Evolutionary conservation across 345 rosid genomes (phyloP).

Genomic region (Aegle marmelos): DNA sequence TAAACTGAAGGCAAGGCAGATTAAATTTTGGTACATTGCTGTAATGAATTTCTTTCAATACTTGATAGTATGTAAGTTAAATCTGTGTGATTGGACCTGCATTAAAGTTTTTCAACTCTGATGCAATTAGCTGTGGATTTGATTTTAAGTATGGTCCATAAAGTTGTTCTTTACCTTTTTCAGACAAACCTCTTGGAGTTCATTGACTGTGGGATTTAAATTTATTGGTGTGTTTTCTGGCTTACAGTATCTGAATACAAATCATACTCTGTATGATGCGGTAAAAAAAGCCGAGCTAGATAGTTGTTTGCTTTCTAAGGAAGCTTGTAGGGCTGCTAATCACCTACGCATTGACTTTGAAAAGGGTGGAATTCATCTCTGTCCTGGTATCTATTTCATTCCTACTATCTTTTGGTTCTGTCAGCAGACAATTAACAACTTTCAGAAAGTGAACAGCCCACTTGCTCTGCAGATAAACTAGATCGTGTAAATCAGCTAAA

Average conservation of each 20-base stretch:
- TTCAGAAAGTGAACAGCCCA: slow-evolving; percentile 9
- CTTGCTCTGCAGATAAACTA: slow-evolving; percentile 61
- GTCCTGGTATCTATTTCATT: slow-evolving; percentile 44
- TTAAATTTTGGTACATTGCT: not conserved
- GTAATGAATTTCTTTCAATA: not conserved
- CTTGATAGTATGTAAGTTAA: not conserved
- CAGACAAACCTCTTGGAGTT: not conserved
- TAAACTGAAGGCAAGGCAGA: not conserved
- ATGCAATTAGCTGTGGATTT: not conserved
- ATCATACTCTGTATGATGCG: slow-evolving; percentile 70
- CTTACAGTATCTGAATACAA: slow-evolving; percentile 77
- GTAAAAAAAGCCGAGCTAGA: slow-evolving; percentile 82
- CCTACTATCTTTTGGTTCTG: slow-evolving; percentile 5
- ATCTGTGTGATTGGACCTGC: not conserved
- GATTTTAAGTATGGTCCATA: not conserved
- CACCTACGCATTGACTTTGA: slow-evolving; percentile 78
- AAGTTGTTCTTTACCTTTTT: not conserved
- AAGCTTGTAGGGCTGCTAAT: slow-evolving; percentile 81
- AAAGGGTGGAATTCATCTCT: slow-evolving; percentile 93
- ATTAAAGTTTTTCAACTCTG: not conserved
- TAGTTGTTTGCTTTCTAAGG: slow-evolving; percentile 56
- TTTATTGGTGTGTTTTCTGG: slow-evolving; percentile 13
- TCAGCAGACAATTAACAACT: slow-evolving; percentile 5
- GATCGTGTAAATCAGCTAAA: slow-evolving; percentile 73
- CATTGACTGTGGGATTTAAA: slow-evolving; percentile 3